These are phyloP conservation scores for Geotrichum europaeum DNA, from an alignment of 1,139 yeast genomes.

Conservation along the genomic window DNA sequence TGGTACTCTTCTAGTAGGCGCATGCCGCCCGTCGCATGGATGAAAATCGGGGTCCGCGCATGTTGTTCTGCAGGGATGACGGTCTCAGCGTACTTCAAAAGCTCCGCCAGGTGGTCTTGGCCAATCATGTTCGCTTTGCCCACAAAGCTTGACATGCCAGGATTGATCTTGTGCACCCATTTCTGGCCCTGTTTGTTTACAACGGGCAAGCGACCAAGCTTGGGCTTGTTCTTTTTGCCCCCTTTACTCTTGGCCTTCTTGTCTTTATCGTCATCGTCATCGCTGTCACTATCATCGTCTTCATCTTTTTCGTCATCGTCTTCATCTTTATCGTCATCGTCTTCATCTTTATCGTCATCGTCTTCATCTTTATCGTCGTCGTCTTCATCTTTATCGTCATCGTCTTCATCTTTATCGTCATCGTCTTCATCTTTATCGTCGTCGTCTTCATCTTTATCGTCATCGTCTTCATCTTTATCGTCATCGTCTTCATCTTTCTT, in stretches of 20 bases:
- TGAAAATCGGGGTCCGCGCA: conserved; percentile 64
- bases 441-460: conserved; percentile 8
- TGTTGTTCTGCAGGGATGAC: conserved; percentile 64
- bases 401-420: conserved; percentile 23
- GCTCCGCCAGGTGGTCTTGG: conserved; percentile 47
- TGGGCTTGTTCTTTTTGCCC: conserved; percentile 14
- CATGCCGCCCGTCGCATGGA: conserved; percentile 82
- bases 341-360: conserved; percentile 19
- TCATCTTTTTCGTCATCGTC: conserved; percentile 20
- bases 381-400: no score
- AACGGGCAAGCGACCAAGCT: conserved; percentile 36
- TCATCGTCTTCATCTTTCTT: conserved; percentile 10
- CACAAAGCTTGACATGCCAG: conserved; percentile 60
- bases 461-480: no score
- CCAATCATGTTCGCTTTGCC: conserved; percentile 49
- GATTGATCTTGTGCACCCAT: conserved; percentile 59
- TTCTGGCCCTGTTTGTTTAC: conserved; percentile 41
- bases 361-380: conserved; percentile 17
- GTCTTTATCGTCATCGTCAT: conserved; percentile 23
- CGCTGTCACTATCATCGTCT: conserved; percentile 22
- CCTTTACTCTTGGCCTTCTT: conserved; percentile 14
- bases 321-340: no score
- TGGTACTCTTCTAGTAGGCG: conserved; percentile 53
- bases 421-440: conserved; percentile 25
- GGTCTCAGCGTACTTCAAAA: conserved; percentile 49